phyloP scores from a whole-genome alignment of 2,329 filamentous ascomycete species.

The Stromatinia cepivora region DNA sequence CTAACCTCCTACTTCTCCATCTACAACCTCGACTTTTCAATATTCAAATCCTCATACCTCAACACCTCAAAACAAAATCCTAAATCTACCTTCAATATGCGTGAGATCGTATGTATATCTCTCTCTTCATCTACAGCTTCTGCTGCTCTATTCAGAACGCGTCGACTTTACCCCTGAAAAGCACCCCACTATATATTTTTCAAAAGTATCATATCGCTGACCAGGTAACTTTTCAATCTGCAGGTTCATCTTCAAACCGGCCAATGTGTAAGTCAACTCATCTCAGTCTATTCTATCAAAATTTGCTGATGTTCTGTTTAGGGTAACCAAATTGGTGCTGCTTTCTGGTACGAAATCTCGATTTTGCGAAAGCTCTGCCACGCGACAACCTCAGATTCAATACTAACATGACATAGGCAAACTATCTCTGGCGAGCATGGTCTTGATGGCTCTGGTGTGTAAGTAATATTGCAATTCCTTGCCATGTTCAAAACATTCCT shows the following conservation, averaged over 20 bases:
- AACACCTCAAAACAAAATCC: constrained; percentile 28
- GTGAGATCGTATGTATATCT: constrained; percentile 66
- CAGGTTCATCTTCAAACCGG: constrained; percentile 99
- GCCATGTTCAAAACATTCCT: constrained; percentile 34
- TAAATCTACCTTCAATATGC: constrained; percentile 58
- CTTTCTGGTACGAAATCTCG: constrained; percentile 77
- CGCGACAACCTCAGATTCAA: constrained; percentile 38
- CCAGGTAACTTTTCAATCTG: constrained; percentile 49
- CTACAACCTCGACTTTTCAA: constrained; percentile 27
- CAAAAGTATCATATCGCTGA: constrained; percentile 54
- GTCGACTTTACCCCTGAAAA: constrained; percentile 45
- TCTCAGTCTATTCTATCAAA: constrained; percentile 17
- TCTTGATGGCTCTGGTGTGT: constrained; percentile 96
- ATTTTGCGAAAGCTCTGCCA: constrained; percentile 27
- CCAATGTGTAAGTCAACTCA: constrained; percentile 80
- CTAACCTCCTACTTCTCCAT: constrained; percentile 32
- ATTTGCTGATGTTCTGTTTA: constrained; percentile 46
- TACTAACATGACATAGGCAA: constrained; percentile 59
- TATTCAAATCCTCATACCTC: constrained; percentile 11
- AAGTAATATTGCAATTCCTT: constrained; percentile 47
- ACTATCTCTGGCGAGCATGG: constrained; percentile 89
- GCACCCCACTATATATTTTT: constrained; percentile 42
- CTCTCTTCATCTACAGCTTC: constrained; percentile 17
- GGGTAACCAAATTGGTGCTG: constrained; percentile 99
- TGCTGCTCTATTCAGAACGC: constrained; percentile 39